phyloP scores from a whole-genome alignment of 495 filamentous ascomycete species.

The Xylaria bambusicola region DNA sequence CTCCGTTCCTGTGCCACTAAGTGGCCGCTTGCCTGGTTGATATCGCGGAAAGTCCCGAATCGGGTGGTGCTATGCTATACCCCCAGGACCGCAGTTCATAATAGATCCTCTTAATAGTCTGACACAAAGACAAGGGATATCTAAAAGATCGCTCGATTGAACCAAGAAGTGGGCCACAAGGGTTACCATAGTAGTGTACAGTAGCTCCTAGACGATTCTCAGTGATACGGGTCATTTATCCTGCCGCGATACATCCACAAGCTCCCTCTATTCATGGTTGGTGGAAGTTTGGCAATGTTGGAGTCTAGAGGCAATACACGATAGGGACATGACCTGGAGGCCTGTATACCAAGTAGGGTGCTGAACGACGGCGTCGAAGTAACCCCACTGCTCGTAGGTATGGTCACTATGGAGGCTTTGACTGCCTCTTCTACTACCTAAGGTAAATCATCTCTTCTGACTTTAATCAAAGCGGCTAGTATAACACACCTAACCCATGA shows the following conservation, averaged over 20 bases:
- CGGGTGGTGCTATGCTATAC: not conserved
- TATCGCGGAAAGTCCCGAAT: slow-evolving; percentile 5
- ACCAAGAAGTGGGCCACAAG: slow-evolving; percentile 5
- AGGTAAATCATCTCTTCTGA: not conserved
- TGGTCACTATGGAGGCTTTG: not conserved
- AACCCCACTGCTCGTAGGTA: not conserved
- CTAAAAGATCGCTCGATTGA: slow-evolving; percentile 3
- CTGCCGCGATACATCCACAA: slow-evolving; percentile 1
- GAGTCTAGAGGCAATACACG: not conserved
- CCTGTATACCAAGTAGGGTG: too few species aligned
- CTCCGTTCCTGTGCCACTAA: not conserved
- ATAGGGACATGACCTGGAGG: not conserved
- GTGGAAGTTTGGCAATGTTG: slow-evolving; percentile 1
- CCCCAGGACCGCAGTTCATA: not conserved
- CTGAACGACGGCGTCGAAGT: not conserved
- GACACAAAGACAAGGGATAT: not conserved
- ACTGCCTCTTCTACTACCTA: not conserved
- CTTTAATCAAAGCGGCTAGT: slow-evolving; percentile 7
- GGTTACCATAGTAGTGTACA: too few species aligned
- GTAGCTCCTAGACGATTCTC: not conserved
- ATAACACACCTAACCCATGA: slow-evolving; percentile 22
- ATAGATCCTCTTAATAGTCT: slow-evolving; percentile 4
- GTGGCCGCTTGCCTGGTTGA: not conserved
- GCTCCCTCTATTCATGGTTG: not conserved
- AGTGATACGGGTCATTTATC: slow-evolving; percentile 13